Conservation (phyloP, 2,329 filamentous ascomycete species). For the Sphaerulina musiva region DNA sequence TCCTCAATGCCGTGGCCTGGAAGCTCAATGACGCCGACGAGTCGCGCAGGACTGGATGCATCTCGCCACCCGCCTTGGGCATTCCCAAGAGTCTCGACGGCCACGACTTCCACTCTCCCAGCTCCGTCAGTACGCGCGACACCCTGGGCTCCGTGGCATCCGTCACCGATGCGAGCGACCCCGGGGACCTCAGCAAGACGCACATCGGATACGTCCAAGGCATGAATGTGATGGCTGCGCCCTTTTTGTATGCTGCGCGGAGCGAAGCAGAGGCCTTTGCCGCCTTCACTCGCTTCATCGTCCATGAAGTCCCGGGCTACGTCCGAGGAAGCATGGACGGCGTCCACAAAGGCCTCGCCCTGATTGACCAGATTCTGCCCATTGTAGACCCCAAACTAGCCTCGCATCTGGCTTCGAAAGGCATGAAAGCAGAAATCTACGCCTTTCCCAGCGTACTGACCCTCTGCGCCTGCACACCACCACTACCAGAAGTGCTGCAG, state of each 20-base stretch:
- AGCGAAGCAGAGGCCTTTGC: conserved; percentile 94
- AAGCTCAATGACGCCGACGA: conserved; percentile 72
- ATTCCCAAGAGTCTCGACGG: conserved; percentile 46
- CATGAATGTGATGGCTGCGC: conserved; percentile 96
- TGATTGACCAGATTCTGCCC: conserved; percentile 86
- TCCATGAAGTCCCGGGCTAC: conserved; percentile 83
- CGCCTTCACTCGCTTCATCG: conserved; percentile 81
- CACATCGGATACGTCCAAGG: conserved; percentile 92
- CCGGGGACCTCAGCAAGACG: conserved; percentile 46
- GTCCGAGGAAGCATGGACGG: conserved; percentile 95
- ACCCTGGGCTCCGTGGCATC: conserved; percentile 36
- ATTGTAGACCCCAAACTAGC: conserved; percentile 87
- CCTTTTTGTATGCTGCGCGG: conserved; percentile 87
- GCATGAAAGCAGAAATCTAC: conserved; percentile 87
- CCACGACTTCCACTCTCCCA: conserved; percentile 39
- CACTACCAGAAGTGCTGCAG: conserved; percentile 82
- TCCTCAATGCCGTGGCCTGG: conserved; percentile 94
- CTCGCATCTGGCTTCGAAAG: conserved; percentile 74
- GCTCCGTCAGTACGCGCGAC: conserved; percentile 32
- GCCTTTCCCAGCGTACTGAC: conserved; percentile 94
- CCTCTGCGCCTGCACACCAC: conserved; percentile 90
- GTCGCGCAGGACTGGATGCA: conserved; percentile 50
- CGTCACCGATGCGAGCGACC: conserved; percentile 59
- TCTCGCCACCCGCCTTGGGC: conserved; percentile 44
- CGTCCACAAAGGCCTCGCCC: conserved; percentile 80